These are phyloP conservation scores for Aspergillus pseudoviridinutans DNA, from an alignment of 2,329 filamentous ascomycete species.

Conservation along the genomic window DNA sequence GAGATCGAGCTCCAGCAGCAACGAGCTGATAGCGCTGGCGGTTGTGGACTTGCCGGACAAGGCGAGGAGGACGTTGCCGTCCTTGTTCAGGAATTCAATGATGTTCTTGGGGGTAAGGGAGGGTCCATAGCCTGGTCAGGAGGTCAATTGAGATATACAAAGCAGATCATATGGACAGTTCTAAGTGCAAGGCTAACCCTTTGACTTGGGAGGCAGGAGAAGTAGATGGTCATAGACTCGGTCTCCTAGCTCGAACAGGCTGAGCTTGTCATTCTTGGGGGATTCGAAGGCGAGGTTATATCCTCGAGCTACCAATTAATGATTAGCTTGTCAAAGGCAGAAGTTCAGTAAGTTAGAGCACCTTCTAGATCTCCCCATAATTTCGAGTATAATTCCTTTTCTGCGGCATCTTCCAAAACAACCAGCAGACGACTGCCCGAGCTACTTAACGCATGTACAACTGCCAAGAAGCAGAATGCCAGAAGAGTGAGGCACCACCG, in stretches of 20 bases:
- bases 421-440: conserved; percentile 78
- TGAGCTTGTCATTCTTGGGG: conserved; percentile 72
- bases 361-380: conserved; percentile 56
- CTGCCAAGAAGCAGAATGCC: conserved; percentile 55
- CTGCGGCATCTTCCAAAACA: conserved; percentile 74
- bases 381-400: conserved; percentile 77
- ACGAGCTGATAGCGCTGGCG: conserved; percentile 68
- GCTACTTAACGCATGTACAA: conserved; percentile 67
- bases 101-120: conserved; percentile 80
- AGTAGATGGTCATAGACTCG: conserved; percentile 87
- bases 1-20: conserved; percentile 86
- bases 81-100: conserved; percentile 83
- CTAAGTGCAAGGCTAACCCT: conserved; percentile 55
- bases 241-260: conserved; percentile 81
- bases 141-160: conserved; percentile 22
- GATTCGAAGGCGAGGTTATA: conserved; percentile 78
- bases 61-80: conserved; percentile 86
- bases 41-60: conserved; percentile 69
- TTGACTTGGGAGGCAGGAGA: conserved; percentile 82
- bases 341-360: conserved; percentile 17
- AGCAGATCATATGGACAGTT: neutral
- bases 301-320: conserved; percentile 62
- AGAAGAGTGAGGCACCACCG: conserved; percentile 69
- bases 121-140: conserved; percentile 69
- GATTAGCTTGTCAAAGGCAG: conserved; percentile 11